Conservation (phyloP, 2,329 filamentous ascomycete genomes). For the Colletotrichum musae region DNA sequence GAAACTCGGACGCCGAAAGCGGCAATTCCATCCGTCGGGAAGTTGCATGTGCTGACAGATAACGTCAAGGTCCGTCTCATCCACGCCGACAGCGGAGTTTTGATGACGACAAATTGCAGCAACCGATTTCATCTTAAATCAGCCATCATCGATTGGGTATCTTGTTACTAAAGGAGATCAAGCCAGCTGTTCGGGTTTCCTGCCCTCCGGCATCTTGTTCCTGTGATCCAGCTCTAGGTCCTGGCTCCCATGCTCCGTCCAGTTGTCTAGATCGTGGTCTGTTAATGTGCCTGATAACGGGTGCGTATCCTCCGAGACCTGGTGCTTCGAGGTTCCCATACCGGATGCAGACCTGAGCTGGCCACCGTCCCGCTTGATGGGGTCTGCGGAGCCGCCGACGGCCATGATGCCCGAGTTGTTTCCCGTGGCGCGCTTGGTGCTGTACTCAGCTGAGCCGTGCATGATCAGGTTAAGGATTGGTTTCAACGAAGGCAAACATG, state of each 20-base stretch:
- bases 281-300: neutral
- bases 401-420: slow-evolving; percentile 5
- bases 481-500: slow-evolving; percentile 15
- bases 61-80: neutral
- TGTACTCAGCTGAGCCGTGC: neutral
- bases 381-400: neutral
- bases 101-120: neutral
- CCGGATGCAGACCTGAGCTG: neutral
- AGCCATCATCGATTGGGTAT: no score
- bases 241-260: neutral
- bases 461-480: slow-evolving; percentile 5
- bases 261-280: neutral
- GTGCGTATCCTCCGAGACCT: slow-evolving; percentile 1
- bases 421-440: neutral
- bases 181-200: neutral
- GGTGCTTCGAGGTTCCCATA: slow-evolving; percentile 1
- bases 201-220: neutral
- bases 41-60: neutral
- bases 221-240: neutral
- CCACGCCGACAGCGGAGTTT: neutral
- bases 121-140: neutral
- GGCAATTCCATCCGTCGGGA: neutral
- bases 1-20: neutral
- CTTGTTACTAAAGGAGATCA: neutral
- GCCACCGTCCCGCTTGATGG: neutral